Evolutionary conservation across 1,284 basidiomycete genomes (phyloP), one percentile per base, ranked within the genome.

Genomic region (Trametes sp.): DNA sequence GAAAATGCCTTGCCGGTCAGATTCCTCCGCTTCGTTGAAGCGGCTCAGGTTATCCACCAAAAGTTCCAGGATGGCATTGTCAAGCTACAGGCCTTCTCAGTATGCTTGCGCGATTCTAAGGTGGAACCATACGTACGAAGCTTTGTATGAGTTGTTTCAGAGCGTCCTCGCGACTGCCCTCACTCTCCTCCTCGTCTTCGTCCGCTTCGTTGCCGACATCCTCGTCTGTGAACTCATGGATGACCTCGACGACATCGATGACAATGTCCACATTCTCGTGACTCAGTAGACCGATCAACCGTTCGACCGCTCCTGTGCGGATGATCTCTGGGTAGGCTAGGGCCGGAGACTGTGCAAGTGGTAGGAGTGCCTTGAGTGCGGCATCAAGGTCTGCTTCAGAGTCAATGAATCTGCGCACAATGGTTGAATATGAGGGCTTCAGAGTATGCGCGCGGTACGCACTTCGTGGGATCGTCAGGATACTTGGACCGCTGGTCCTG

Each of bases 161-260:
- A 2, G 87, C 87, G 28, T 84, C 85, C 63, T 89, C 86, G n/a
- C 84, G 82, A n/a, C 82, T 83, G 55, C 88, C 78, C 19, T 77
- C 86, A 14, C 76, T 81, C 54, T 86, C 86, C n/a, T 90, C 86
- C n/a, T 90, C 89, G 2, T 86, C 85, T 16, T 87, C 88, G 10
- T 89, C 89, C 7, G 79, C 85, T 59, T 90, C 92, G 42, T 91
- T 89, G 2, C 93, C 90, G 1, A 95, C 94, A 72, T 99, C 97
- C 74, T 98, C 97, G 70, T 99, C 97, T 0, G 96, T 97, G 62
- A 98, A 82, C 76, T 99, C 98, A 71, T 96, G 93, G 4, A 99
- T 82, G 28, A 96, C 85, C 73, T 96, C 93, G 23, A 98, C 88
- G 23, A 94, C 91, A 69, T 97, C 94, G 59, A 98, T 91, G 21